Evolutionary conservation across 2,329 filamentous ascomycete genomes (phyloP), one percentile per base, ranked within the genome.

Genomic region (Helicocarpus griseus): DNA sequence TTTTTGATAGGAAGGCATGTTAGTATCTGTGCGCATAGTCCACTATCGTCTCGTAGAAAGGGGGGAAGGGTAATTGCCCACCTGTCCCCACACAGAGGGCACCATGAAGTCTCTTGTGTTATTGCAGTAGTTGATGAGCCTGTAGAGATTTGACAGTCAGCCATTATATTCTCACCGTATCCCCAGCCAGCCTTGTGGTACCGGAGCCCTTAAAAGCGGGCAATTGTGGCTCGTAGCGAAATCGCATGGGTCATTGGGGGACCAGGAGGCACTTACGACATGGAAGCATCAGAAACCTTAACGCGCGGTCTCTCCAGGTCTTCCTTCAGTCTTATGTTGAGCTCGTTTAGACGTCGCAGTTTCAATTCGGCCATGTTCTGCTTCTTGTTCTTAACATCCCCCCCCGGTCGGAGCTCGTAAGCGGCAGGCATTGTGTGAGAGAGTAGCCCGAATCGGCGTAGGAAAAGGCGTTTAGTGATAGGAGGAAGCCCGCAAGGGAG

Each of bases 81-180:
- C 81, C 55, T 85, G 81, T 61, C 91, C 91, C 93, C 93, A 98
- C 70, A 94, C 87, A 50, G 89, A 95, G 48, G 90, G 90, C 52
- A 97, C 90, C 93, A 98, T 97, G 77, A 95, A 97, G 71, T 98
- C 93, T 72, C 91, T 87, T 62, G 93, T 96, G 72, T 88, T 90
- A 73, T 95, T 95, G 74, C 91, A 97, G 76, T 97, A 97, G 62
- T 89, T 87, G 70, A 97, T 97, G 70, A 97, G 87, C 71, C 93
- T 98, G 66, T 58, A 53, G 28, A 49, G 53, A 59, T 47, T 47
- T n/a, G n/a, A n/a, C 5, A 36, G 45, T 47, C 21, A 47, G 45
- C 14, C 45, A 47, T 26, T 14, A 22, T 24, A 6, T n/a, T 36
- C 21, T 17, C 8, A n/a, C 21, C 31, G 36, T 36, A 24, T 26